Percentiles rank a stretch among this genome's conserved stretches.
phyloP scores from a whole-genome alignment of 2,329 filamentous ascomycete genomes.

The Penicillium sp. region DNA sequence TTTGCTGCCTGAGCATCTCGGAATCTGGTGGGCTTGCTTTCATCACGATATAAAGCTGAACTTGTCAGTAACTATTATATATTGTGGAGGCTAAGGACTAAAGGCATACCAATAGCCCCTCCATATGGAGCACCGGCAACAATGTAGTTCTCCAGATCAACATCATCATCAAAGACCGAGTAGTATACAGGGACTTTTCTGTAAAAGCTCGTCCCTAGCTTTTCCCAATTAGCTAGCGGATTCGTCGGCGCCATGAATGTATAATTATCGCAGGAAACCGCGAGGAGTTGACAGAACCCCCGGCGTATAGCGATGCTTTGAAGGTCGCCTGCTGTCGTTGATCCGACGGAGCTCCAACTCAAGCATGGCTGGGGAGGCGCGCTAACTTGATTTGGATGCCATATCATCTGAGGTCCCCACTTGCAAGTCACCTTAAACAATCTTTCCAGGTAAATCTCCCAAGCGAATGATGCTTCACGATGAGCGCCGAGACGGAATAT shows the following conservation, averaged over 20 bases:
- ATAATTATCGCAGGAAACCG: constrained; percentile 3
- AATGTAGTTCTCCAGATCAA: constrained; percentile 94
- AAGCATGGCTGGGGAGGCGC: constrained; percentile 17
- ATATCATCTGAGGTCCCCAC: neutral
- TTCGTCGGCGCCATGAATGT: constrained; percentile 56
- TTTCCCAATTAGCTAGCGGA: constrained; percentile 91
- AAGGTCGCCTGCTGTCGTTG: constrained; percentile 18
- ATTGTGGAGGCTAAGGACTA: neutral
- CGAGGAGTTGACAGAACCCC: neutral
- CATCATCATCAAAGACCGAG: constrained; percentile 86
- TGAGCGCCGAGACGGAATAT: constrained; percentile 5
- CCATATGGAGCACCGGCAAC: constrained; percentile 91
- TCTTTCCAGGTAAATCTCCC: neutral
- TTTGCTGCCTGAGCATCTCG: constrained; percentile 73
- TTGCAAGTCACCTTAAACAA: neutral
- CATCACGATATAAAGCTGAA: constrained; percentile 86
- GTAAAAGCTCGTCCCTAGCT: constrained; percentile 91
- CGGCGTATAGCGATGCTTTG: constrained; percentile 1
- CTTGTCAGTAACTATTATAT: constrained; percentile 6
- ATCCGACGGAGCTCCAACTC: constrained; percentile 20
- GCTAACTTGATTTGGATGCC: constrained; percentile 20
- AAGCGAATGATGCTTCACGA: constrained; percentile 8
- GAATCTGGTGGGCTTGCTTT: constrained; percentile 80
- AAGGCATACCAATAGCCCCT: constrained; percentile 79
- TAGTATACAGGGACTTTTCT: constrained; percentile 94